Conservation (phyloP, 2,329 filamentous ascomycete species). For the Elsinoe arachidis region DNA sequence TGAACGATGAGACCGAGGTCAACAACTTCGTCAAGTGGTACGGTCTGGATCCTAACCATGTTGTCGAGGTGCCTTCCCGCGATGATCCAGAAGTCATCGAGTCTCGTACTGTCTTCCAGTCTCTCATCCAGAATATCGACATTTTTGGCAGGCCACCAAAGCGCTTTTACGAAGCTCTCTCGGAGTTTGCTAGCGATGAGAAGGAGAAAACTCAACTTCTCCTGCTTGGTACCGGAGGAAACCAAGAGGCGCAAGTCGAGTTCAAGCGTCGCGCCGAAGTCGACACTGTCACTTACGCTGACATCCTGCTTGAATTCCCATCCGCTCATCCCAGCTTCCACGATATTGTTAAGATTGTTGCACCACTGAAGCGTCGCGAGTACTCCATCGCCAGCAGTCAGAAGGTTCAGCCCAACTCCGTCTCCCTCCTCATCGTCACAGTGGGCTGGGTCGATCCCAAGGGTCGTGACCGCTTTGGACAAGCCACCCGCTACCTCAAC, state of each 20-base stretch:
- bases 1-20: slow-evolving; percentile 76
- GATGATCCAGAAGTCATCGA: slow-evolving; percentile 68
- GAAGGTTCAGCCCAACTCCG: slow-evolving; percentile 81
- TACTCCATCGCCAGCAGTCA: slow-evolving; percentile 99
- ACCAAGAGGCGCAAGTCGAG: slow-evolving; percentile 69
- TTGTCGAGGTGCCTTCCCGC: slow-evolving; percentile 85
- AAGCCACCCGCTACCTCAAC: slow-evolving; percentile 85
- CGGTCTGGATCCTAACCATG: slow-evolving; percentile 67
- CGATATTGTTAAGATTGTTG: slow-evolving; percentile 79
- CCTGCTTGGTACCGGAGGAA: slow-evolving; percentile 54
- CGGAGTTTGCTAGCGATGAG: slow-evolving; percentile 76
- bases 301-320: slow-evolving; percentile 79
- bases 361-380: slow-evolving; percentile 88
- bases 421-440: slow-evolving; percentile 92
- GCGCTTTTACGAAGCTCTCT: slow-evolving; percentile 90
- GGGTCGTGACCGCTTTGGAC: slow-evolving; percentile 82
- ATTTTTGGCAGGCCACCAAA: slow-evolving; percentile 96
- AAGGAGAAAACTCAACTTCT: slow-evolving; percentile 73
- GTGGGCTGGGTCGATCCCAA: slow-evolving; percentile 88
- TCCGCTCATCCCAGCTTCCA: slow-evolving; percentile 84
- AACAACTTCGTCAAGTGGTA: slow-evolving; percentile 84
- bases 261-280: slow-evolving; percentile 90
- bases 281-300: slow-evolving; percentile 83
- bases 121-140: slow-evolving; percentile 84
- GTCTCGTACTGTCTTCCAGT: slow-evolving; percentile 86